phyloP scores from a whole-genome alignment of 805 yeast genomes.

The Sugiyamaella marilandica region DNA sequence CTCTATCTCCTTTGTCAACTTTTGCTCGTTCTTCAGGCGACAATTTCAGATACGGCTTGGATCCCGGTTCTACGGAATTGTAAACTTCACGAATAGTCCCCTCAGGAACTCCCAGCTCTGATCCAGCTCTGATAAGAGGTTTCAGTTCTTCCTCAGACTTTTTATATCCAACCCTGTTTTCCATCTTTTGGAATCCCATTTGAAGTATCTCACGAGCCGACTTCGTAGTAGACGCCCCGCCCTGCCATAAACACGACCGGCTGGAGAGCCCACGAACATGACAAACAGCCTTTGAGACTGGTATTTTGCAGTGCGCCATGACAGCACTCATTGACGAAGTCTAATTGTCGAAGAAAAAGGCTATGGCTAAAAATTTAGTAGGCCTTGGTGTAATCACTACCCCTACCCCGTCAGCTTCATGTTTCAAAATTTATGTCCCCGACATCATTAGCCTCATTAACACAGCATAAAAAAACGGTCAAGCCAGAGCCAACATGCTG shows the following conservation, averaged over 20 bases:
- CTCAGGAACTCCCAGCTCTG: constrained; percentile 29
- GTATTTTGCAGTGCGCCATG: too few species aligned
- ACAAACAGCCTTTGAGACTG: too few species aligned
- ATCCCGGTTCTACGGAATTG: constrained; percentile 22
- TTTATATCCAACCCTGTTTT: constrained; percentile 21
- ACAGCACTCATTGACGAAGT: too few species aligned
- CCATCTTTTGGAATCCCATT: constrained; percentile 31
- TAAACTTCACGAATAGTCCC: constrained; percentile 25
- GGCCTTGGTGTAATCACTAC: too few species aligned
- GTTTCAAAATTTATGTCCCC: too few species aligned
- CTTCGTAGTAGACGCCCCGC: not conserved
- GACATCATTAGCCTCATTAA: too few species aligned
- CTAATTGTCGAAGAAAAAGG: too few species aligned
- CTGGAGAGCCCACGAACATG: not conserved
- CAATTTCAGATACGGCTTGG: constrained; percentile 17
- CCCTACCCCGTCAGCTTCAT: too few species aligned
- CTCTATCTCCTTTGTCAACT: constrained; percentile 22
- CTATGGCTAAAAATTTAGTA: too few species aligned
- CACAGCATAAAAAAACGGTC: too few species aligned
- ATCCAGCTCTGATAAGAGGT: constrained; percentile 29
- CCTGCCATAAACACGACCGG: not conserved
- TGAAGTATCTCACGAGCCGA: constrained; percentile 25
- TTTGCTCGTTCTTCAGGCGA: constrained; percentile 15
- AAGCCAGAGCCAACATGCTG: too few species aligned
- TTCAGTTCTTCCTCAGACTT: constrained; percentile 27